phyloP scores from a whole-genome alignment of 2,329 filamentous ascomycete genomes.

The Rasamsonia emersonii region DNA sequence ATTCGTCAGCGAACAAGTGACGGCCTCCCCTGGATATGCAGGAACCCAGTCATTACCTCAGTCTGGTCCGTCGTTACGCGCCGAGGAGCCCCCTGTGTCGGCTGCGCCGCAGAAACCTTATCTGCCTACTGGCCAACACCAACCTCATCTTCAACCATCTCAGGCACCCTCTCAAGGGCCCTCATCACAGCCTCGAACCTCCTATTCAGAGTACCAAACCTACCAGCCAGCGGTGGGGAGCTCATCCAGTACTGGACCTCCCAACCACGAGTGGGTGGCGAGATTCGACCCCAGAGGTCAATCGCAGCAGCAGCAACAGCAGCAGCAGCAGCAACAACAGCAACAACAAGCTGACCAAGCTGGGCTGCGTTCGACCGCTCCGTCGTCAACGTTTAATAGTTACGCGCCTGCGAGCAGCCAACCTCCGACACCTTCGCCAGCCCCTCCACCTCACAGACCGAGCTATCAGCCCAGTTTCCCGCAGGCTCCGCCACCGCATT shows the following conservation, averaged over 20 bases:
- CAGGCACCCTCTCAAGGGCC: slow-evolving; percentile 5
- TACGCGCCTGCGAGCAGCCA: slow-evolving; percentile 19
- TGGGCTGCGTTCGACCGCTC: slow-evolving; percentile 17
- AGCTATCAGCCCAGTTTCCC: slow-evolving; percentile 22
- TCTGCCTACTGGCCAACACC: slow-evolving; percentile 21
- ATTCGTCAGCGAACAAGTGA: slow-evolving; percentile 31
- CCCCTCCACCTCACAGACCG: slow-evolving; percentile 25
- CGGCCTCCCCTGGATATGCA: slow-evolving; percentile 8
- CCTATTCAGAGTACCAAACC: slow-evolving; percentile 24
- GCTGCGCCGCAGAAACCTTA: slow-evolving; percentile 17
- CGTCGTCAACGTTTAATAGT: slow-evolving; percentile 19
- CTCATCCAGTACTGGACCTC: slow-evolving; percentile 16
- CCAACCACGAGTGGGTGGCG: slow-evolving; percentile 34
- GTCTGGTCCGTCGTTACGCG: slow-evolving; percentile 14
- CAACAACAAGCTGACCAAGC: too few species aligned
- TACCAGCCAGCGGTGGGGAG: slow-evolving; percentile 22
- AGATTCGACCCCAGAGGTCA: slow-evolving; percentile 34
- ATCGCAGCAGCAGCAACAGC: slow-evolving; percentile 10
- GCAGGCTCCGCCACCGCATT: slow-evolving; percentile 17
- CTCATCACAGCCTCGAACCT: slow-evolving; percentile 7
- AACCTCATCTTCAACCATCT: slow-evolving; percentile 13
- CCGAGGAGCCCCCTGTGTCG: slow-evolving; percentile 16
- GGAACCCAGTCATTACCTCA: slow-evolving; percentile 16
- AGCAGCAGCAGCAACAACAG: slow-evolving; percentile 10
- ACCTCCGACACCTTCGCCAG: slow-evolving; percentile 27